A percentile compares a stretch with the other conserved stretches of the same genome.
Conservation (phyloP, 1,284 basidiomycete genomes). For the Trametes versicolor region DNA sequence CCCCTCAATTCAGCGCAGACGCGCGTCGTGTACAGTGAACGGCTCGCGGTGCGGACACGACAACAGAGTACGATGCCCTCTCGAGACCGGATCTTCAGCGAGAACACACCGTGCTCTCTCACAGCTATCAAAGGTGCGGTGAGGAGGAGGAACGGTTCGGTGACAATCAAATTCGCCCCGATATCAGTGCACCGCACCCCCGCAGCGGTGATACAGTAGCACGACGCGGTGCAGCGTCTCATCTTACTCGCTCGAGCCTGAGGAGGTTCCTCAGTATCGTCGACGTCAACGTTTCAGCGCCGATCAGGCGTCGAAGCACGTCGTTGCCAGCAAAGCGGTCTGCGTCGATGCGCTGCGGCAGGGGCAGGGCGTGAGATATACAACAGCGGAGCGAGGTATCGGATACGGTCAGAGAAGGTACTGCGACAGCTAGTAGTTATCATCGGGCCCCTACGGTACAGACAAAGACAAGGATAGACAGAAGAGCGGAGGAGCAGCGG, state of each 20-base stretch:
- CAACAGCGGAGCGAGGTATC: slow-evolving; percentile 3
- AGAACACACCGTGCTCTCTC: neutral
- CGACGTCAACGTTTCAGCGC: no score
- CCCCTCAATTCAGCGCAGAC: neutral
- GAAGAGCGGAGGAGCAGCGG: slow-evolving; percentile 1
- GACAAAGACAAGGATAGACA: slow-evolving; percentile 20
- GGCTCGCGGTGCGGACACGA: neutral
- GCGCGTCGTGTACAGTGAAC: neutral
- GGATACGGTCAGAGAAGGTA: neutral
- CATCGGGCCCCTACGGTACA: slow-evolving; percentile 33
- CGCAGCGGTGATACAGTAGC: neutral
- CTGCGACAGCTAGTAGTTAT: slow-evolving; percentile 17
- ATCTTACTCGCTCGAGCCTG: neutral
- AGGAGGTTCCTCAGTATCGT: neutral
- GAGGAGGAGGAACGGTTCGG: no score
- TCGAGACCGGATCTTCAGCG: neutral
- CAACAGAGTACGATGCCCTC: neutral
- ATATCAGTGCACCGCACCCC: neutral
- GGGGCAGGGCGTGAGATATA: neutral
- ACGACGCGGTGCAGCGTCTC: neutral
- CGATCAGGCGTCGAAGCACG: no score
- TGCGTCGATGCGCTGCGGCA: neutral
- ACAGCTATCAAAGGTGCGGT: slow-evolving; percentile 13
- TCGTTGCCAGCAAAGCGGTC: neutral
- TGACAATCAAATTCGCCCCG: slow-evolving; percentile 10